Evolutionary conservation across 2,329 filamentous ascomycete genomes (phyloP), one percentile per base, ranked within the genome.

Genomic region (Penicillium concentricum): DNA sequence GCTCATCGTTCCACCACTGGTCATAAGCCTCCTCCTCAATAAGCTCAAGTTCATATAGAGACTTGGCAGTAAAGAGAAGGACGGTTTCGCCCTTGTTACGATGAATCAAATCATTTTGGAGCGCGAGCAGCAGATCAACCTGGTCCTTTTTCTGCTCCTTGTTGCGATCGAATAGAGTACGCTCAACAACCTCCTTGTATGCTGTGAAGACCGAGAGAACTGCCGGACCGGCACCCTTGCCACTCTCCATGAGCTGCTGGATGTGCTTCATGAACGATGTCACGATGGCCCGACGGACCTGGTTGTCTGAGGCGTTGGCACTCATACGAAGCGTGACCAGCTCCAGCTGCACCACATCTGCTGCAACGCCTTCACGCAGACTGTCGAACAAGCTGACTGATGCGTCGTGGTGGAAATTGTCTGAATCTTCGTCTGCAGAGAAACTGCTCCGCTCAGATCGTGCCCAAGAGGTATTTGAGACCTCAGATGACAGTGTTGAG

Each of bases 261-360:
- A 92, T 88, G 56, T 89, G 88, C 67, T 90, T 91, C 67, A 91
- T 89, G 71, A 97, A 93, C 0, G 92, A 90, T 2, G 88, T 85
- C 2, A 91, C 91, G 24, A 97, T 87, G 16, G 94, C 92, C 34
- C 88, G 87, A 43, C 93, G 90, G 68, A 97, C 90, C 73, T 94
- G 89, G 62, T 88, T 84, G 69, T 96, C 93, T 1, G 91, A 92
- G 2, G 94, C 94, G 68, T 97, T 91, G 67, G 90, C 91, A 53
- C 88, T 89, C 73, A 99, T 90, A 12, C 93, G 88, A n/a, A 97
- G 81, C 45, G 91, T 90, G 79, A 92, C 96, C 61, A 99, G 89
- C 72, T 99, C 94, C 34, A 97, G 84, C 72, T 93, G 91, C 68
- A 96, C 92, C 61, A 96, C 94, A 70, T 95, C 90, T 12, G 86